These are phyloP conservation scores for Adansonia rubrostipa DNA, from an alignment of 441 rosid species.

Conservation along the genomic window DNA sequence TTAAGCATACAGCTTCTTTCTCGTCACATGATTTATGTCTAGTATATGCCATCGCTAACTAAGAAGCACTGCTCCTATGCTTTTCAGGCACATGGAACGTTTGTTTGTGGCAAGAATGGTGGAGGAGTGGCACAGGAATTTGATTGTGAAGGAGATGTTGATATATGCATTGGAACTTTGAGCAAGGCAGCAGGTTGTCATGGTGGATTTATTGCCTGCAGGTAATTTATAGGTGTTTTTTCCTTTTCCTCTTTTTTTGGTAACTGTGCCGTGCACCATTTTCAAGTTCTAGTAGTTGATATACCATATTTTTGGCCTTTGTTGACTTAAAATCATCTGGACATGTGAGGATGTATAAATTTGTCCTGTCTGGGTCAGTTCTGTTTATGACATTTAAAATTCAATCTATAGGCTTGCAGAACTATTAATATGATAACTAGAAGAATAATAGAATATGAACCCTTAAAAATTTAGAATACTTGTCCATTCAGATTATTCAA, in stretches of 20 bases:
- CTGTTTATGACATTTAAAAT: not conserved
- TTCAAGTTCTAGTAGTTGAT: not conserved
- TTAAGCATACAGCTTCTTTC: not conserved
- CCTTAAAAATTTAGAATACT: not conserved
- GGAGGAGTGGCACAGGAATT: slow-evolving; percentile 93
- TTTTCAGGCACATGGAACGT: slow-evolving; percentile 93
- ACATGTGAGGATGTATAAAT: not conserved
- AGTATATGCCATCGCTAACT: slow-evolving; percentile 10
- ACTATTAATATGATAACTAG: slow-evolving; percentile 5
- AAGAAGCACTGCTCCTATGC: slow-evolving; percentile 17
- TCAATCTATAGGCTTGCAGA: not conserved
- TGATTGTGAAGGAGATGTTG: slow-evolving; percentile 80
- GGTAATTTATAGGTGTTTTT: slow-evolving; percentile 47
- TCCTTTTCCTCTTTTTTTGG: too few species aligned
- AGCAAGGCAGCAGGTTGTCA: slow-evolving; percentile 99
- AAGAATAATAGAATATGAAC: too few species aligned
- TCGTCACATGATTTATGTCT: not conserved
- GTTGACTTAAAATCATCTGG: not conserved
- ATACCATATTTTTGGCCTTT: not conserved
- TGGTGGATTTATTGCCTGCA: slow-evolving; percentile 96
- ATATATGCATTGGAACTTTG: slow-evolving; percentile 86
- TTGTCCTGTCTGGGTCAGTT: not conserved
- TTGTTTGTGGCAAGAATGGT: slow-evolving; percentile 89
- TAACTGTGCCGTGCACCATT: not conserved
- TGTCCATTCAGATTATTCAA: not conserved